phyloP scores from a whole-genome alignment of 805 yeast species.

The Pichia membranifaciens region DNA sequence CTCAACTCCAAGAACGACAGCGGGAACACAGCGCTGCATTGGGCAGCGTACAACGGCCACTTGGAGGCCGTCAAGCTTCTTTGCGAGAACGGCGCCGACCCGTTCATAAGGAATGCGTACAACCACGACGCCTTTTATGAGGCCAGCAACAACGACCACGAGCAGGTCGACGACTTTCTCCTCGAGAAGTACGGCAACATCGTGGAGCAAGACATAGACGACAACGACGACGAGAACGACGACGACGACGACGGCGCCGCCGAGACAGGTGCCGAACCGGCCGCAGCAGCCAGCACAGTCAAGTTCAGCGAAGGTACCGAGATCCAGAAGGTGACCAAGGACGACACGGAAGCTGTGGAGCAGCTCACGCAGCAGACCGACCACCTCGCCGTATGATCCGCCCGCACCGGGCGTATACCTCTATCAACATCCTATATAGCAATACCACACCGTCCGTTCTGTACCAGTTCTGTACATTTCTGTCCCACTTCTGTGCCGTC shows the following conservation, averaged over 20 bases:
- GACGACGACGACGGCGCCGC: conserved; percentile 16
- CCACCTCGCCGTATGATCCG: conserved; percentile 15
- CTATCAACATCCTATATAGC: too few relatives aligned
- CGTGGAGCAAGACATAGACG: conserved; percentile 47
- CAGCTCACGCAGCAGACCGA: conserved; percentile 27
- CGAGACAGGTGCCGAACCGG: conserved; percentile 25
- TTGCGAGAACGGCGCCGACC: conserved; percentile 77
- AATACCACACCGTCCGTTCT: too few relatives aligned
- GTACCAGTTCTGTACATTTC: too few relatives aligned
- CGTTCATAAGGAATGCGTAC: conserved; percentile 65
- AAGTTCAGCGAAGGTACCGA: conserved; percentile 46
- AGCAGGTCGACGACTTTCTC: conserved; percentile 72
- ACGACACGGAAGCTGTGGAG: conserved; percentile 37
- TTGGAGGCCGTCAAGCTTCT: conserved; percentile 60
- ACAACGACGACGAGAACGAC: conserved; percentile 34
- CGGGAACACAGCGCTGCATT: conserved; percentile 93
- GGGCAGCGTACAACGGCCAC: conserved; percentile 93
- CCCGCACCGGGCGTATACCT: too few relatives aligned
- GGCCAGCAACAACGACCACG: conserved; percentile 75
- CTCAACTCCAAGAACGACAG: conserved; percentile 58
- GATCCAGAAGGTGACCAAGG: conserved; percentile 43
- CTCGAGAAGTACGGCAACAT: conserved; percentile 61
- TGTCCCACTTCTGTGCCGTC: too few relatives aligned
- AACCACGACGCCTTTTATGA: conserved; percentile 84
- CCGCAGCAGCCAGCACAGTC: conserved; percentile 18